Evolutionary conservation across 345 rosid genomes (phyloP).

Genomic region (Psidium friedrichsthalianum): DNA sequence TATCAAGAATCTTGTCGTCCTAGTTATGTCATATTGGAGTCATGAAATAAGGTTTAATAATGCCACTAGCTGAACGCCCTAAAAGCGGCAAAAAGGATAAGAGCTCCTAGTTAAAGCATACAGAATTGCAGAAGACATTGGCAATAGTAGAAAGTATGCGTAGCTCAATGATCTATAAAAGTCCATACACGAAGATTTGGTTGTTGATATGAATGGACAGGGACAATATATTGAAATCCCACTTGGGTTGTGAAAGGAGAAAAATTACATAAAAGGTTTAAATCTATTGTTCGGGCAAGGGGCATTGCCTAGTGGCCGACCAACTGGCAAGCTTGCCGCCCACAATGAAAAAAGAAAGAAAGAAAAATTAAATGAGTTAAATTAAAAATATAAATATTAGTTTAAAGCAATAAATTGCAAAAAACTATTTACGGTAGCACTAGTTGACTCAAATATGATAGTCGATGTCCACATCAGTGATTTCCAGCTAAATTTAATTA

Average conservation of each 20-base stretch:
- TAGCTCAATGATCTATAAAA: not conserved
- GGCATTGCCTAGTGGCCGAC: too few species aligned
- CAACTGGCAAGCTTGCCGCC: too few species aligned
- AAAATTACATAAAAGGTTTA: too few species aligned
- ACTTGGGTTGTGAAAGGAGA: not conserved
- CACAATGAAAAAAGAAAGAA: not conserved
- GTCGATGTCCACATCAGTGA: accelerated
- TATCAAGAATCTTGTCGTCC: not conserved
- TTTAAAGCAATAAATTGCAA: not conserved
- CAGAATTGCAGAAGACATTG: not conserved
- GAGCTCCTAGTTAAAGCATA: not conserved
- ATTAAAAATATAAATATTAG: not conserved
- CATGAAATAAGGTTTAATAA: not conserved
- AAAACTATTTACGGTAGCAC: not conserved
- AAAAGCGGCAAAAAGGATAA: not conserved
- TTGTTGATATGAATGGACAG: not conserved
- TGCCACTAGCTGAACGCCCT: not conserved
- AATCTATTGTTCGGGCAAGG: too few species aligned
- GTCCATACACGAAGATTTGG: not conserved
- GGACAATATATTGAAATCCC: not conserved
- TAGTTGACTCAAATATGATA: accelerated
- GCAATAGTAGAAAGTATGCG: not conserved
- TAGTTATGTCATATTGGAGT: not conserved
- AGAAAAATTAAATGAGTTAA: not conserved
- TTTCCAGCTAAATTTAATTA: too few species aligned